Conservation (phyloP, 2,329 filamentous ascomycete genomes). For the Hymenoscyphus salicellus region DNA sequence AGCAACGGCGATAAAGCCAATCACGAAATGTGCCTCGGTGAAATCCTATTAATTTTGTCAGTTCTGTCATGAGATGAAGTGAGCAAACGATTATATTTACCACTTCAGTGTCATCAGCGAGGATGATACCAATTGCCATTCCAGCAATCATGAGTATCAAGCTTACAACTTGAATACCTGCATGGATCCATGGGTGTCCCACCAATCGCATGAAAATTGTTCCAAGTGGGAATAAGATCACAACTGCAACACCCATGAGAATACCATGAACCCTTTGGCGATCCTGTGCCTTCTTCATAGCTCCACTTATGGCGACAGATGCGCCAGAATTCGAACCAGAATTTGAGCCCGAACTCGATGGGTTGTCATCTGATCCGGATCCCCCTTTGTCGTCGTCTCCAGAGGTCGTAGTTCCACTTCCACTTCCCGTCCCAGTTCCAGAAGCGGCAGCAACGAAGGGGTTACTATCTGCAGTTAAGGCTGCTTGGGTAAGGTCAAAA, state of each 20-base stretch:
- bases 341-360: slow-evolving; percentile 1
- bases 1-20: slow-evolving; percentile 54
- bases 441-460: slow-evolving; percentile 23
- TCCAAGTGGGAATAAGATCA: slow-evolving; percentile 58
- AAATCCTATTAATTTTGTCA: slow-evolving; percentile 45
- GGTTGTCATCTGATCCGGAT: background rate
- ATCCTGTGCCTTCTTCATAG: background rate
- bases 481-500: slow-evolving; percentile 30
- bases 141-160: slow-evolving; percentile 59
- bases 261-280: slow-evolving; percentile 49
- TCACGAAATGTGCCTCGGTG: slow-evolving; percentile 50
- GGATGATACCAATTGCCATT: slow-evolving; percentile 55
- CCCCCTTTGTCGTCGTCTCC: background rate
- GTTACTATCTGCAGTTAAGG: slow-evolving; percentile 24
- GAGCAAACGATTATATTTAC: background rate
- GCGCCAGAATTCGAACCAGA: background rate
- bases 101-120: slow-evolving; percentile 42
- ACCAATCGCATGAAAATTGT: slow-evolving; percentile 58
- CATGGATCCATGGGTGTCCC: slow-evolving; percentile 51
- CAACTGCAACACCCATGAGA: slow-evolving; percentile 59
- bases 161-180: slow-evolving; percentile 51
- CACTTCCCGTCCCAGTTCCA: background rate
- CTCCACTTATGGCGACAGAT: background rate
- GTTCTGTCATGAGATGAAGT: background rate
- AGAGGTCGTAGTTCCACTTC: slow-evolving; percentile 1